Base-by-base conservation (phyloP, 129 eudicot genomes). In the Lactuca saligna region DNA sequence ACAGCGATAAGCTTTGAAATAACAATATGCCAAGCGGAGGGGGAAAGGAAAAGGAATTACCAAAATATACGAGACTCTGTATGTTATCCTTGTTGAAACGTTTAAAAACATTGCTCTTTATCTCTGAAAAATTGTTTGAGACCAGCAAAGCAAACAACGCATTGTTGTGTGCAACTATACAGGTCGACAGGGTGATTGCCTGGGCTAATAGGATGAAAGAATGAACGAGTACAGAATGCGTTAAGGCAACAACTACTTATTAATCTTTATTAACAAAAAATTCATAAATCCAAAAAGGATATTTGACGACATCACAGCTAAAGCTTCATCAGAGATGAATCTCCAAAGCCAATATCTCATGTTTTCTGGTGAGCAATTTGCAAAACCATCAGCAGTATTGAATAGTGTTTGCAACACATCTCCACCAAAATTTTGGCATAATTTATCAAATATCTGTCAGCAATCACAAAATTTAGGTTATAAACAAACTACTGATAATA, bases 141-240 rank as follows among this genome's bases (percentile, higher is more conserved):
- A 93, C 91, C 80, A 93, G 79, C 84, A 93, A 81, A 80, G 98
- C 96, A 31, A 87, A 83, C 73, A 93, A 81, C 29, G 97, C 98
- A 81, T 93, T 93, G 73, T 93, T 93, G 80, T 89, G 98, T 74
- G 98, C 96, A 68, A 89, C 98, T 70, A 93, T 93, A 80, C 98
- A 93, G 42, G 96, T 89, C 3, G 98, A 89, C 72, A 93, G 69
- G 20, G 98, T 87, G 37, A 89, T 83, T 49, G 96, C 96, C 81
- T 93, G 98, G 78, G 91, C 98, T 83, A 93, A 79, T 68, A 93
- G 76, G 72, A 93, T 73, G 75, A 93, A 93, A 3, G 98, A 93
- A 85, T 93, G 98, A 78, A 87, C 60, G 68, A 93, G 98, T 93
- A 63, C 17, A 77, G 12, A 46, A 42, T 39, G 54, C 66, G 95